phyloP scores from a whole-genome alignment of 2,329 filamentous ascomycete genomes.

The Tolypocladium cylindrosporum region DNA sequence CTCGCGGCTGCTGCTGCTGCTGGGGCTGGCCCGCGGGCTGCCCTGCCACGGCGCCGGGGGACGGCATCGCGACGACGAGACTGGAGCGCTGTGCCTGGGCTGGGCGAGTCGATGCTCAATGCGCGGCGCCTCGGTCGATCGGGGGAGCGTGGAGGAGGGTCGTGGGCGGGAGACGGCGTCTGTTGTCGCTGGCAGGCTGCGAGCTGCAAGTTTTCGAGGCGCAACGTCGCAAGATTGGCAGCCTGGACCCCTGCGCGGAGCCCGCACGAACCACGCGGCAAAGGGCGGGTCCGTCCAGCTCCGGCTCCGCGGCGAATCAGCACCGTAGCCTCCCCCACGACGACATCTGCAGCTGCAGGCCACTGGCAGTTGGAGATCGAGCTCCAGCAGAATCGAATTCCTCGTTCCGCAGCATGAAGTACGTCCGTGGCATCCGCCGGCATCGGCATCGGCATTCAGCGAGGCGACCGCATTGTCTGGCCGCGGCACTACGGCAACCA shows the following conservation, averaged over 20 bases:
- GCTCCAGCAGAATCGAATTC: background rate
- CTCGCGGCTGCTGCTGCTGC: conserved; percentile 10
- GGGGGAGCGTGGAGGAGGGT: background rate
- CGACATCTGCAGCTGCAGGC: background rate
- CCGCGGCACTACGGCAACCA: background rate
- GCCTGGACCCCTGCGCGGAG: background rate
- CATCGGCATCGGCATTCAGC: background rate
- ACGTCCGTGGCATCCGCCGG: background rate
- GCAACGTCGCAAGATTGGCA: background rate
- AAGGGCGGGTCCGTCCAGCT: background rate
- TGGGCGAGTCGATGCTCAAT: background rate
- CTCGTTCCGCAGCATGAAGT: background rate
- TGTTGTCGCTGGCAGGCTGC: background rate
- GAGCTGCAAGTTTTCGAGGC: background rate
- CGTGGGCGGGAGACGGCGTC: background rate
- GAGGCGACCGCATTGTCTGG: background rate
- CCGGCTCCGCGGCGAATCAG: background rate
- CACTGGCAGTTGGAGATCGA: background rate
- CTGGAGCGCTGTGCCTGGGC: background rate
- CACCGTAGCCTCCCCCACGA: background rate
- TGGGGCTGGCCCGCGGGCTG: conserved; percentile 11
- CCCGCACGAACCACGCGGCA: background rate
- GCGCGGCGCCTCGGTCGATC: background rate
- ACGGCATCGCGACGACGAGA: conserved; percentile 12
- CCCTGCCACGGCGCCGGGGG: conserved; percentile 10